phyloP scores from a whole-genome alignment of 208 protist species.

The Trypanosoma rangeli region DNA sequence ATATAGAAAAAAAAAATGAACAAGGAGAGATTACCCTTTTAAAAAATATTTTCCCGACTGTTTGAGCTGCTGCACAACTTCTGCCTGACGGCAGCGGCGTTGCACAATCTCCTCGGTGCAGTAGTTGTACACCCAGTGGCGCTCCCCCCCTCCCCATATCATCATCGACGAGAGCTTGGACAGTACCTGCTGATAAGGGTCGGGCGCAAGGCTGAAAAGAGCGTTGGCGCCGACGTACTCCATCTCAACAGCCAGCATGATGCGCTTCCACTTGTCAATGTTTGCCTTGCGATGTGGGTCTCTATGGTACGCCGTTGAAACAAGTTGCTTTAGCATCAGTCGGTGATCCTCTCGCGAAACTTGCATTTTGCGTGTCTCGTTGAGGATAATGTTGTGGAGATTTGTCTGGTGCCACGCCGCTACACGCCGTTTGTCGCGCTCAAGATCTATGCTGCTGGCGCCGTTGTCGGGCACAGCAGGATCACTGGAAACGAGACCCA shows the following conservation, averaged over 20 bases:
- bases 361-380: constrained; percentile 38
- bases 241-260: constrained; percentile 66
- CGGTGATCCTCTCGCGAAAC: constrained; percentile 80
- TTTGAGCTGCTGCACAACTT: constrained; percentile 53
- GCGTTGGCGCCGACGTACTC: constrained; percentile 81
- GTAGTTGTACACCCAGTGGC: constrained; percentile 73
- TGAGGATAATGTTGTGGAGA: constrained; percentile 77
- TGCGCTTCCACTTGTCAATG: constrained; percentile 61
- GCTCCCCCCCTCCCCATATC: constrained; percentile 66
- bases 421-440: constrained; percentile 54
- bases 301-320: constrained; percentile 62
- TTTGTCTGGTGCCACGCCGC: constrained; percentile 55
- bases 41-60: constrained; percentile 65
- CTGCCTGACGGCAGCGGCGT: constrained; percentile 46
- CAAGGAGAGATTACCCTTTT: not conserved
- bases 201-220: constrained; percentile 73
- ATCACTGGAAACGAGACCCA: not conserved
- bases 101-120: constrained; percentile 48
- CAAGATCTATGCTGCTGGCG: constrained; percentile 45
- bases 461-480: constrained; percentile 19
- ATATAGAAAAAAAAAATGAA: not conserved
- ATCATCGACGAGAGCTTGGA: constrained; percentile 88
- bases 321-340: constrained; percentile 82
- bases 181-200: constrained; percentile 82
- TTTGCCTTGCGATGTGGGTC: constrained; percentile 60